These are phyloP conservation scores for Conoideocrella luteorostrata DNA, from an alignment of 2,329 filamentous ascomycete species.

Conservation along the genomic window DNA sequence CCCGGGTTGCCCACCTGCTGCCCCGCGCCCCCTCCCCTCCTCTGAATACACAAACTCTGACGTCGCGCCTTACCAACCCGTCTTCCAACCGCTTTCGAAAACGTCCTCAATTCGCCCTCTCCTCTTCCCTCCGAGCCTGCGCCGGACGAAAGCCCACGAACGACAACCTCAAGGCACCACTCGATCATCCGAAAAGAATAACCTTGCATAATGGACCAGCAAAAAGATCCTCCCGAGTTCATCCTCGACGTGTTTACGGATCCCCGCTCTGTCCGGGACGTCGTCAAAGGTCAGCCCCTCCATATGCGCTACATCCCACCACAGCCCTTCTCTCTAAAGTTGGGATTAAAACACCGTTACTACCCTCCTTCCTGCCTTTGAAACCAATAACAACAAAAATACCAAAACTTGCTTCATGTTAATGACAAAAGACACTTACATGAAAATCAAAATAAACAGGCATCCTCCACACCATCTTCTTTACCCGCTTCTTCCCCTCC, in stretches of 20 bases:
- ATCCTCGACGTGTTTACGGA: constrained; percentile 92
- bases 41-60: constrained; percentile 3
- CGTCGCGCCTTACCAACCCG: background rate
- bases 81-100: background rate
- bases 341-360: too few species aligned
- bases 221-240: constrained; percentile 69
- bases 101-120: too few species aligned
- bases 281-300: constrained; percentile 73
- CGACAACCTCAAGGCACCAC: background rate
- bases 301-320: constrained; percentile 7
- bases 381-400: too few species aligned
- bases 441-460: constrained; percentile 42
- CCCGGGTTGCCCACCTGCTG: too few species aligned
- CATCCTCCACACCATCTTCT: constrained; percentile 95
- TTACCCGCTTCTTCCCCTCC: constrained; percentile 93
- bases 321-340: too few species aligned
- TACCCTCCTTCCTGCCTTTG: too few species aligned
- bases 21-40: constrained; percentile 5
- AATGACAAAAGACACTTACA: background rate
- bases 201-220: constrained; percentile 33
- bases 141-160: background rate
- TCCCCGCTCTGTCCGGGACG: constrained; percentile 80
- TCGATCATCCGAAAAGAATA: background rate
- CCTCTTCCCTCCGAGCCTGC: background rate
- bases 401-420: background rate